Conservation (phyloP, 2,329 filamentous ascomycete species). For the Cryphonectria parasitica region DNA sequence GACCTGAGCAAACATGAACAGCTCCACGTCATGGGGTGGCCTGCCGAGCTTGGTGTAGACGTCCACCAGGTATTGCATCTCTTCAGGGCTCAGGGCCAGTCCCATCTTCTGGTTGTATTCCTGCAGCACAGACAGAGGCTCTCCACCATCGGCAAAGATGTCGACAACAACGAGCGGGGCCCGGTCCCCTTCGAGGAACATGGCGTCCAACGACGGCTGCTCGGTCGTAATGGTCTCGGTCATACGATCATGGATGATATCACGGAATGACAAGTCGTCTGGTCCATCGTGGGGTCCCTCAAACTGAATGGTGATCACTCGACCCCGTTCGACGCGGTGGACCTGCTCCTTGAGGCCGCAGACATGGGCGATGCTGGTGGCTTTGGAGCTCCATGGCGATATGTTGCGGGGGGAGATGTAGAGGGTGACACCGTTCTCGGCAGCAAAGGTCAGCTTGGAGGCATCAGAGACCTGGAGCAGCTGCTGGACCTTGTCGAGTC, state of each 20-base stretch:
- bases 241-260: constrained; percentile 91
- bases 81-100: constrained; percentile 81
- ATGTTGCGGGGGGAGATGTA: constrained; percentile 84
- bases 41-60: constrained; percentile 71
- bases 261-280: constrained; percentile 61
- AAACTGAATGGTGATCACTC: constrained; percentile 72
- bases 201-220: constrained; percentile 70
- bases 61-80: constrained; percentile 94
- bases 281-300: constrained; percentile 53
- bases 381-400: constrained; percentile 97
- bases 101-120: constrained; percentile 84
- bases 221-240: constrained; percentile 76
- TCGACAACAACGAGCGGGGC: constrained; percentile 74
- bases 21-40: constrained; percentile 83
- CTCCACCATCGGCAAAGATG: constrained; percentile 67
- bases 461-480: constrained; percentile 48
- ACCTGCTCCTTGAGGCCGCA: constrained; percentile 76
- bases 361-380: constrained; percentile 89
- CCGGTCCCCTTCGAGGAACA: constrained; percentile 74
- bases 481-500: constrained; percentile 49
- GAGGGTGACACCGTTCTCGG: constrained; percentile 55
- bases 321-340: constrained; percentile 83
- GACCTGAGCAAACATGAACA: constrained; percentile 99
- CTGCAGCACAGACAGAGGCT: constrained; percentile 73
- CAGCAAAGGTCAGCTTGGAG: constrained; percentile 45